Conservation (phyloP, 257 asterid species). For the Jaltomata sinuosa region DNA sequence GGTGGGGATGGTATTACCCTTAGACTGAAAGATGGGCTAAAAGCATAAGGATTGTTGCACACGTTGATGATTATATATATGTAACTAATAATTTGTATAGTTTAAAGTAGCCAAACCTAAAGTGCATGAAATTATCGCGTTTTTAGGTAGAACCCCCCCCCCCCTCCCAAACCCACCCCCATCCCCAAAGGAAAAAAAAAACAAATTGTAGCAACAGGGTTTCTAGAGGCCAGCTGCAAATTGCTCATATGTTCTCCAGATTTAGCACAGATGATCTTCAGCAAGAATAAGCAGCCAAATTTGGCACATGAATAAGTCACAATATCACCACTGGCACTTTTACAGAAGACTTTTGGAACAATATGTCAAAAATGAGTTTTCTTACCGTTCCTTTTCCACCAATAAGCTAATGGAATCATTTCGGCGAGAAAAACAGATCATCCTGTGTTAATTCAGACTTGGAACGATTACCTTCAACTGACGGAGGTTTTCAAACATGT, state of each 20-base stretch:
- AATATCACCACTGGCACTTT: background rate
- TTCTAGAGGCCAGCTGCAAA: background rate
- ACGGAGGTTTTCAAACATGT: background rate
- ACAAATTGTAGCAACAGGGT: background rate
- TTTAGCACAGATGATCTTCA: background rate
- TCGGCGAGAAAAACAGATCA: background rate
- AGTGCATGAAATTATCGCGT: no score
- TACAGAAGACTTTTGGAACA: background rate
- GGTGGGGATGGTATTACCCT: no score
- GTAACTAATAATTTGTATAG: no score
- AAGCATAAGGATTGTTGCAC: no score
- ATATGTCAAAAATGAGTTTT: background rate
- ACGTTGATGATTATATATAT: no score
- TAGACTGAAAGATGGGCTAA: no score
- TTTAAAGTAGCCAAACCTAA: no score
- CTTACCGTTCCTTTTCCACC: background rate
- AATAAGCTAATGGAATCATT: background rate
- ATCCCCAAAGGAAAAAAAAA: no score
- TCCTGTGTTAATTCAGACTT: background rate
- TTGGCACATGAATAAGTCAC: background rate
- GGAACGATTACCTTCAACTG: background rate
- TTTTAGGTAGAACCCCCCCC: no score
- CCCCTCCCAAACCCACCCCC: no score
- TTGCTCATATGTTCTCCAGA: background rate
- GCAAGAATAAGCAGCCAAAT: background rate